phyloP scores from a whole-genome alignment of 208 protist species.

The Leptomonas pyrrhocoris region DNA sequence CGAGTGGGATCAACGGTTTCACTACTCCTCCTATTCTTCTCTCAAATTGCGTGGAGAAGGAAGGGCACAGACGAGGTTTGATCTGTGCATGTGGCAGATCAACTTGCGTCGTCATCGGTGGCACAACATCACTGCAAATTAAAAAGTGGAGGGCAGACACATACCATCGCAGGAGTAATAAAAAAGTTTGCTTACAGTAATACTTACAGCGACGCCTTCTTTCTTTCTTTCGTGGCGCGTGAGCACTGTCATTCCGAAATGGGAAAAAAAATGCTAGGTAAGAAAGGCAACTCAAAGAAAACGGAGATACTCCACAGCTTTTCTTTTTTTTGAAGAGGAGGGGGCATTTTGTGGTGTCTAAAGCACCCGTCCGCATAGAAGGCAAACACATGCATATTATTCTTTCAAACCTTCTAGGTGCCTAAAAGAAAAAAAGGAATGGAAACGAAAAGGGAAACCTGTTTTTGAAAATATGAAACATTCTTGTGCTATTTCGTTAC shows the following conservation, averaged over 20 bases:
- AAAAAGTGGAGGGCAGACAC: too few species aligned
- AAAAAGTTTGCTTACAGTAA: too few species aligned
- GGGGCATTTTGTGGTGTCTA: too few species aligned
- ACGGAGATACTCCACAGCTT: too few species aligned
- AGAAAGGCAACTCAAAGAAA: neutral
- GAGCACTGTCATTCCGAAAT: neutral
- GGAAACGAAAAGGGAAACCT: conserved; percentile 4
- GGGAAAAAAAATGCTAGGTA: neutral
- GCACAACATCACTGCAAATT: too few species aligned
- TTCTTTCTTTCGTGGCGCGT: neutral
- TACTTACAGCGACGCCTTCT: neutral
- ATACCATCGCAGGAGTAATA: too few species aligned
- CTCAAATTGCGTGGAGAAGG: neutral
- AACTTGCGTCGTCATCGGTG: neutral
- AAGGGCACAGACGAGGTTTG: too few species aligned
- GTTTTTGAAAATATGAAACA: conserved; percentile 5
- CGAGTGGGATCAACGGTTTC: too few species aligned
- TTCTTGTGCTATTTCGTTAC: neutral
- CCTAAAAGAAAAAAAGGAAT: conserved; percentile 1
- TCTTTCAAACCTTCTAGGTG: neutral
- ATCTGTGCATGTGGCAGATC: neutral
- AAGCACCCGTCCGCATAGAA: too few species aligned
- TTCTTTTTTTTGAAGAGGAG: too few species aligned
- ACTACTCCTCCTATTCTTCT: too few species aligned
- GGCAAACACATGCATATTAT: too few species aligned